These are phyloP conservation scores for Kalanchoe fedtschenkoi DNA, from an alignment of 164 flowering plant genomes.

Conservation along the genomic window DNA sequence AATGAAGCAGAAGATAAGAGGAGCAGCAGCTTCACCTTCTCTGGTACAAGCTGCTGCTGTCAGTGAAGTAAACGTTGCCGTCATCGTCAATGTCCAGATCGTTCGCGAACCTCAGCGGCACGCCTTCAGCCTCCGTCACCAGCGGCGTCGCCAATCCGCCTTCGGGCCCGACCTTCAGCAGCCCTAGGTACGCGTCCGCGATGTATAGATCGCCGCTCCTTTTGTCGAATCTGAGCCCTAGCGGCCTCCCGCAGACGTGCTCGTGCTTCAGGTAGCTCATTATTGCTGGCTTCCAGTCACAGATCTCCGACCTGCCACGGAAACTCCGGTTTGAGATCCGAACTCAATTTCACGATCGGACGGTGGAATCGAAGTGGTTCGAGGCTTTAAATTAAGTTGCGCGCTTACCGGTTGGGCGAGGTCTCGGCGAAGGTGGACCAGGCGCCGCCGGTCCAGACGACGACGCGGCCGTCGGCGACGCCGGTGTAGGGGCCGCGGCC, in stretches of 20 bases:
- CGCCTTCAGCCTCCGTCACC: constrained; percentile 69
- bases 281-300: constrained; percentile 60
- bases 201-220: constrained; percentile 82
- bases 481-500: constrained; percentile 97
- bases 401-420: constrained; percentile 42
- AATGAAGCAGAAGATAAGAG: not conserved
- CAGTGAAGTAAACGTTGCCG: constrained; percentile 87
- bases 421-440: constrained; percentile 61
- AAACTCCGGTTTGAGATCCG: not conserved
- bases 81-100: constrained; percentile 85
- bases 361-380: not conserved
- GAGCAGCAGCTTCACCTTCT: constrained; percentile 41
- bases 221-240: constrained; percentile 85
- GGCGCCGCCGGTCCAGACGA: constrained; percentile 44
- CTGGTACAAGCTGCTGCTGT: constrained; percentile 70
- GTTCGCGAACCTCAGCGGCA: constrained; percentile 71
- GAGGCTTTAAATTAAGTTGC: not conserved
- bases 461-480: constrained; percentile 80
- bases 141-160: constrained; percentile 82
- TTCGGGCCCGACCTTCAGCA: constrained; percentile 86
- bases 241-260: constrained; percentile 90
- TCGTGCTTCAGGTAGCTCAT: constrained; percentile 61
- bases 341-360: not conserved
- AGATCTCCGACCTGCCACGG: constrained; percentile 44
- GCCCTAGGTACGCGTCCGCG: constrained; percentile 94